Conservation (phyloP, 108 stramenopile species). For the Skeletonema costatum region DNA sequence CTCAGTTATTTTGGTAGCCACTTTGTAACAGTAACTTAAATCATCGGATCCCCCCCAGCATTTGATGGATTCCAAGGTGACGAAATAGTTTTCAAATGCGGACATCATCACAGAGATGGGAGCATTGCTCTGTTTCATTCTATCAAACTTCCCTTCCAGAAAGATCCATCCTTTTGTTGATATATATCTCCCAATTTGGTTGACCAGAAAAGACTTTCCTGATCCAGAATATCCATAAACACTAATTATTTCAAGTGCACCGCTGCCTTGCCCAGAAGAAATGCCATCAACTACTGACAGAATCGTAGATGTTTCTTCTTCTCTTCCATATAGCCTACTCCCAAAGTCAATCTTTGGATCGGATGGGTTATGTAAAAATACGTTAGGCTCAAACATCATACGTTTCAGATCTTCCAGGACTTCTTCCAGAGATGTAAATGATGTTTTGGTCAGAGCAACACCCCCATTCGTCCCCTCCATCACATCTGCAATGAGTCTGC, state of each 20-base stretch:
- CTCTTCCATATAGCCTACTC: background rate
- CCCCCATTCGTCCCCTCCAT: background rate
- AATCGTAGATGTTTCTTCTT: background rate
- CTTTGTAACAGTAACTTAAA: background rate
- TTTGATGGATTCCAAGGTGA: background rate
- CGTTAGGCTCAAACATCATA: conserved; percentile 2
- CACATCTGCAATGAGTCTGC: conserved; percentile 14
- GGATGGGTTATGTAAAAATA: conserved; percentile 9
- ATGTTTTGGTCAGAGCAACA: background rate
- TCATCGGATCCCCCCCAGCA: background rate
- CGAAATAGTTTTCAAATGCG: background rate
- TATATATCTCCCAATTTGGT: background rate
- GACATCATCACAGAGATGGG: background rate
- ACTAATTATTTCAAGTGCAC: background rate
- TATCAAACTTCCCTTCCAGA: background rate
- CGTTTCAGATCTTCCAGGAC: conserved; percentile 13
- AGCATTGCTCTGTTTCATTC: background rate
- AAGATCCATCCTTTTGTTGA: background rate
- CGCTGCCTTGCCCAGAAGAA: background rate
- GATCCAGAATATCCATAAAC: conserved; percentile 3
- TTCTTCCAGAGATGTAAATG: conserved; percentile 14
- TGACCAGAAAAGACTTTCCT: conserved; percentile 5
- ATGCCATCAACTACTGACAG: background rate
- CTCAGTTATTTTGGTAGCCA: background rate
- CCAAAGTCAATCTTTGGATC: background rate